Base-by-base conservation (phyloP, 2,329 filamentous ascomycete genomes). In the Trichoderma harzianum region DNA sequence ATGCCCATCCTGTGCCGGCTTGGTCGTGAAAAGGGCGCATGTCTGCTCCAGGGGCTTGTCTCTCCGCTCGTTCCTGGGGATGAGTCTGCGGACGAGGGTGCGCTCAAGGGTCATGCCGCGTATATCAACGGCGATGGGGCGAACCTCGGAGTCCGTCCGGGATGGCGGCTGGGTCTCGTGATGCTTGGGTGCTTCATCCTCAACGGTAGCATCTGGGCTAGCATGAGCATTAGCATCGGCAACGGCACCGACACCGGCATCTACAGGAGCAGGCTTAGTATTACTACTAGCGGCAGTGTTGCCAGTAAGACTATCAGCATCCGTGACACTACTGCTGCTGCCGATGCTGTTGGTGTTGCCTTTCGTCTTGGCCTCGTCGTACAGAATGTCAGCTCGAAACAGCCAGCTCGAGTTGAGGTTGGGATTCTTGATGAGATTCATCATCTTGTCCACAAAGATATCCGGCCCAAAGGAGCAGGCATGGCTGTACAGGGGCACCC, bases 11-110 rank as follows among this genome's bases (percentile, higher is more conserved):
- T 53, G 47, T n/a, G 58, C 68, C 5, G 65, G 76, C 7, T 12
- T 14, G 57, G 79, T 78, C 72, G 77, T 75, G 79, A 93, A 93
- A 74, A 95, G 87, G 70, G 93, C 87, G 79, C 94, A 97, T 2
- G 94, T 97, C 81, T 98, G 95, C 71, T 94, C 87, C 74, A 98
- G 81, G 1, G 91, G 86, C 24, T 85, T 83, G 80, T 98, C 95
- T 30, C 95, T 84, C 69, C 90, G 86, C 3, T 90, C 89, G 80
- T 97, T 97, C 65, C 95, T 87, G 3, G 95, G 95, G 61, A 98
- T 90, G 76, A 98, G 84, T 73, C 87, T 91, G 72, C 95, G 88
- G 8, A 97, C 88, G 24, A 97, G 85, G 1, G 89, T 89, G 74
- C 91, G 90, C 28, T 86, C 84, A 36, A 90, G 83, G 30, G 65